Percentiles rank a stretch among this genome's conserved stretches.
phyloP scores from a whole-genome alignment of 345 rosid species.

The Populus davidiana region DNA sequence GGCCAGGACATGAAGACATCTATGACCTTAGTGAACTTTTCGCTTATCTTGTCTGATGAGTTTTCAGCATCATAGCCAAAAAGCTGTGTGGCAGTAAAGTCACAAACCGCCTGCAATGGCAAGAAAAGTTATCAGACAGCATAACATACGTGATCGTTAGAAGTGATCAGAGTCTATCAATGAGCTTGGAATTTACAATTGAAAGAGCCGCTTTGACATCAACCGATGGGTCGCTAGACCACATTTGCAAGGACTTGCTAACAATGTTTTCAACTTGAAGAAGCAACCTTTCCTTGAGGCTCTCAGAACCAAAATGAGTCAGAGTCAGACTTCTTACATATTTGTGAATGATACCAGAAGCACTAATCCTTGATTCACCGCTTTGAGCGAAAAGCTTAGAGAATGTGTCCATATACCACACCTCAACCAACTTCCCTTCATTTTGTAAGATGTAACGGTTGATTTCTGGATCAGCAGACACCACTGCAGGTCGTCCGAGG shows the following conservation, averaged over 20 bases:
- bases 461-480: constrained; percentile 22
- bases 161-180: not conserved
- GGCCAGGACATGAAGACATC: constrained; percentile 36
- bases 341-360: constrained; percentile 2
- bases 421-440: constrained; percentile 17
- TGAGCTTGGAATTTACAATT: not conserved
- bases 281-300: constrained; percentile 20
- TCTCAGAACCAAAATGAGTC: constrained; percentile 18
- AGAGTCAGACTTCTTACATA: not conserved
- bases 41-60: constrained; percentile 6
- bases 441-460: constrained; percentile 19
- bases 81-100: constrained; percentile 14
- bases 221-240: constrained; percentile 14
- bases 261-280: constrained; percentile 16
- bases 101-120: constrained; percentile 30
- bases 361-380: not conserved
- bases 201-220: constrained; percentile 1
- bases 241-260: constrained; percentile 2
- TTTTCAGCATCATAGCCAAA: constrained; percentile 28
- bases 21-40: constrained; percentile 2
- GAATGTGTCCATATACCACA: constrained; percentile 20
- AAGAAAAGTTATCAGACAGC: not conserved
- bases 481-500: constrained; percentile 13
- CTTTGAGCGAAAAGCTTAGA: constrained; percentile 18
- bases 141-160: not conserved